Evolutionary conservation across 768 basidiomycete species (phyloP).

Genomic region (Lentinula sp.): DNA sequence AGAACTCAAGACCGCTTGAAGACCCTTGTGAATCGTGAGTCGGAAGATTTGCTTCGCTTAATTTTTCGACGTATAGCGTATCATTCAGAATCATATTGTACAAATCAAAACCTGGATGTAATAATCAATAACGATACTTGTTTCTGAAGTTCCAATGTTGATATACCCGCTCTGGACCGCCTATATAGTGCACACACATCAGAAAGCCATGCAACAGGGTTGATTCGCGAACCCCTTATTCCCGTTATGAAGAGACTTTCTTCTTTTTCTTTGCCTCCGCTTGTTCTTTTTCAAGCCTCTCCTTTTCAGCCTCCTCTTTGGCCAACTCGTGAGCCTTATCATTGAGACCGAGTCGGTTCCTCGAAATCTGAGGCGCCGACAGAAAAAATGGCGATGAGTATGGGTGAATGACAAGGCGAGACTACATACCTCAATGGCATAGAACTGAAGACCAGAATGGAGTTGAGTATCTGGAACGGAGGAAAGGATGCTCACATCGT

Average conservation of each 20-base stretch:
- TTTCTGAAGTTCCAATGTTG: not conserved
- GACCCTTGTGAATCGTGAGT: no score
- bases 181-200: not conserved
- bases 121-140: not conserved
- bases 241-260: not conserved
- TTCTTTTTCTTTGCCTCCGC: slow-evolving; percentile 13
- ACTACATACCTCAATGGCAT: slow-evolving; percentile 73
- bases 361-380: slow-evolving; percentile 57
- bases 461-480: slow-evolving; percentile 14
- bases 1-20: not conserved
- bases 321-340: slow-evolving; percentile 80
- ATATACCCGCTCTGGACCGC: no score
- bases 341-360: slow-evolving; percentile 89
- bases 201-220: not conserved
- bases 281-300: slow-evolving; percentile 47
- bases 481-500: not conserved
- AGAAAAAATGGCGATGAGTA: not conserved
- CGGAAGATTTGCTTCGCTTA: not conserved
- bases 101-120: not conserved
- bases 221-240: not conserved
- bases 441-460: slow-evolving; percentile 54
- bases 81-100: not conserved
- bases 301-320: slow-evolving; percentile 63
- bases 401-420: not conserved
- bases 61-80: not conserved